These are phyloP conservation scores for Boletus rubroflammeus DNA, from an alignment of 768 basidiomycete genomes.

Conservation along the genomic window DNA sequence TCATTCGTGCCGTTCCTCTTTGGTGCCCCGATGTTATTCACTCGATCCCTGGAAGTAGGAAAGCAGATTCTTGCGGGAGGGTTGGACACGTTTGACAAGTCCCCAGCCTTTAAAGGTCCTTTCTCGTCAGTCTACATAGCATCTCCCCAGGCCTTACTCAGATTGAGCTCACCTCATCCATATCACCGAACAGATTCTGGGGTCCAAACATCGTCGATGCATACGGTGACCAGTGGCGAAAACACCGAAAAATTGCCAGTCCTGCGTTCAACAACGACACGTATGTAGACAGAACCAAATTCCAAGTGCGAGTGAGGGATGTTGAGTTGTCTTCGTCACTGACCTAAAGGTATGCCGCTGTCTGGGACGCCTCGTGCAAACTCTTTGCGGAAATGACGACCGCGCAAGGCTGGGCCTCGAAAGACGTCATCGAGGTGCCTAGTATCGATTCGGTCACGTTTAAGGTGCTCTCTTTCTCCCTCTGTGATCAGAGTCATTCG, in stretches of 20 bases:
- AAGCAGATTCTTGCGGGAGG: slow-evolving; percentile 11
- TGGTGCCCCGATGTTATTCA: slow-evolving; percentile 13
- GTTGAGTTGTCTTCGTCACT: not conserved
- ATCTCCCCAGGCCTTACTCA: not conserved
- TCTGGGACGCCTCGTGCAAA: slow-evolving; percentile 12
- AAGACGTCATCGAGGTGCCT: slow-evolving; percentile 7
- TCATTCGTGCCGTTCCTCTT: slow-evolving; percentile 17
- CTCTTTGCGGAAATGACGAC: slow-evolving; percentile 14
- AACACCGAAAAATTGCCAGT: slow-evolving; percentile 13
- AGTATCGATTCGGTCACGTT: slow-evolving; percentile 7
- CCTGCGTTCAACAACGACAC: slow-evolving; percentile 22
- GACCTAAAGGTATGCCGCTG: slow-evolving; percentile 8
- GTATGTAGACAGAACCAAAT: slow-evolving; percentile 5
- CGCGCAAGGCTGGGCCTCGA: slow-evolving; percentile 9
- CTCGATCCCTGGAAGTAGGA: slow-evolving; percentile 16
- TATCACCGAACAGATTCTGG: slow-evolving; percentile 11
- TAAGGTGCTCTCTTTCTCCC: not conserved
- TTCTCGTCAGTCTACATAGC: not conserved
- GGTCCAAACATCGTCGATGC: slow-evolving; percentile 16
- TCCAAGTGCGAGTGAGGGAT: not conserved
- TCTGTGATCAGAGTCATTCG: too few species aligned
- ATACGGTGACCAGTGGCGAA: slow-evolving; percentile 17
- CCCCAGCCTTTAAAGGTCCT: not conserved
- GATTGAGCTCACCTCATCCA: not conserved
- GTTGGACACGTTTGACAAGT: not conserved